phyloP scores from a whole-genome alignment of 768 basidiomycete species.

The Guyanaporus albipodus region DNA sequence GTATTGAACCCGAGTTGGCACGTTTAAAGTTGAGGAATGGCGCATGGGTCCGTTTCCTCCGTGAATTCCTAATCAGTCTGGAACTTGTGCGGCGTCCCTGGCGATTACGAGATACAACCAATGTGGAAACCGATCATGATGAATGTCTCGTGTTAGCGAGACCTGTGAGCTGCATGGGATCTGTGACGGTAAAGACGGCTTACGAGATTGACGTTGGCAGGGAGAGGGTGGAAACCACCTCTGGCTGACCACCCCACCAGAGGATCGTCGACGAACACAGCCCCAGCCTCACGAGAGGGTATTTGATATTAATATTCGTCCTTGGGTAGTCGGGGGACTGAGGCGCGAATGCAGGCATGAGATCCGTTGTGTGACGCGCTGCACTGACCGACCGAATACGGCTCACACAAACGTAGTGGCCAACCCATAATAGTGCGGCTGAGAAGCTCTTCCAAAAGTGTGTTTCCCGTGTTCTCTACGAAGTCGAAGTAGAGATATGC shows the following conservation, averaged over 20 bases:
- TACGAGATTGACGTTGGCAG: slow-evolving; percentile 15
- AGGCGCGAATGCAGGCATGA: slow-evolving; percentile 17
- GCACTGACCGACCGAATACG: slow-evolving; percentile 18
- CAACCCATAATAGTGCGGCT: slow-evolving; percentile 25
- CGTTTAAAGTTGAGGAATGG: slow-evolving; percentile 17
- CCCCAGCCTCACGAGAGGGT: slow-evolving; percentile 6
- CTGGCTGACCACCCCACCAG: slow-evolving; percentile 5
- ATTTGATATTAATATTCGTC: slow-evolving; percentile 22
- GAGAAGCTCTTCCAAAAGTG: slow-evolving; percentile 18
- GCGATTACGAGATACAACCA: slow-evolving; percentile 20
- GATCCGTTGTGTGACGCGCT: slow-evolving; percentile 14
- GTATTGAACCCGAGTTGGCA: slow-evolving; percentile 23
- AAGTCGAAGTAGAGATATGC: slow-evolving; percentile 9
- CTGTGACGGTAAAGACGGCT: slow-evolving; percentile 14
- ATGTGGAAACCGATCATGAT: slow-evolving; percentile 22
- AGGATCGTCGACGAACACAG: slow-evolving; percentile 14
- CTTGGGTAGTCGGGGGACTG: slow-evolving; percentile 20
- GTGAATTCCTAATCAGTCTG: slow-evolving; percentile 16
- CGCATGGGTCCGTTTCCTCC: slow-evolving; percentile 23
- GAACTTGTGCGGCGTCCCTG: slow-evolving; percentile 22
- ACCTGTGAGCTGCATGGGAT: slow-evolving; percentile 9
- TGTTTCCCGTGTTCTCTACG: slow-evolving; percentile 3
- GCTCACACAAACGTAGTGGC: slow-evolving; percentile 19
- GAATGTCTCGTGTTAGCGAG: slow-evolving; percentile 19
- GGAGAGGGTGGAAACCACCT: slow-evolving; percentile 5